Conservation (phyloP, 345 rosid species). For the Clausena lansium region DNA sequence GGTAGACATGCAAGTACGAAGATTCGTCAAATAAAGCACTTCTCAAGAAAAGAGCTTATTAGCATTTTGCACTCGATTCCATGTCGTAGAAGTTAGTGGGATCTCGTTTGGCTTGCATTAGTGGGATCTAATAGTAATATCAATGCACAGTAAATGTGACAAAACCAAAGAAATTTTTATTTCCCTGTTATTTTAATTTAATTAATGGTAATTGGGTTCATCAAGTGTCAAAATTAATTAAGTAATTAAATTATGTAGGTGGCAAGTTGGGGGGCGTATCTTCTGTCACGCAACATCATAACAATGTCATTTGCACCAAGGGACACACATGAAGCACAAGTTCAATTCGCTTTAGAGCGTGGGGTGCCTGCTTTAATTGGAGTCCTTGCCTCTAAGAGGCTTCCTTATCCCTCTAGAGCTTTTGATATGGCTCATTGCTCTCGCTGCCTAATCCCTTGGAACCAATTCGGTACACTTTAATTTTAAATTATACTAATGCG, state of each 20-base stretch:
- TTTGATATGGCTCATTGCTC: conserved; percentile 84
- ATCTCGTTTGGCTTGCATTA: background rate
- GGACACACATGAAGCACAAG: conserved; percentile 71
- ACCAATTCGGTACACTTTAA: conserved; percentile 29
- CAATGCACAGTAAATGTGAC: background rate
- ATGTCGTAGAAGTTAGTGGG: background rate
- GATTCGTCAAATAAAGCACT: background rate
- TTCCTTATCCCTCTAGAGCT: conserved; percentile 66
- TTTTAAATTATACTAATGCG: no score
- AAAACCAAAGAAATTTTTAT: no score
- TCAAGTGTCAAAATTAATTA: background rate
- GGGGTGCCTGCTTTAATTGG: conserved; percentile 76
- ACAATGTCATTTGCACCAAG: conserved; percentile 71
- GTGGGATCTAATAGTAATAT: no score
- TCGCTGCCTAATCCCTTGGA: conserved; percentile 79
- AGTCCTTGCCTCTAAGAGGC: conserved; percentile 49
- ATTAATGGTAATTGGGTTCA: no score
- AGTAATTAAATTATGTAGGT: conserved; percentile 31
- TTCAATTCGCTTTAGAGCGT: conserved; percentile 70
- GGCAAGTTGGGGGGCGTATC: conserved; percentile 73
- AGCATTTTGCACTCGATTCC: background rate
- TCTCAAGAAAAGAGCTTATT: background rate
- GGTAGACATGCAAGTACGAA: background rate
- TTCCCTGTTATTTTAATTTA: background rate
- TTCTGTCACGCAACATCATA: conserved; percentile 43